phyloP scores from a whole-genome alignment of 441 rosid species.

The Manihot esculenta region DNA sequence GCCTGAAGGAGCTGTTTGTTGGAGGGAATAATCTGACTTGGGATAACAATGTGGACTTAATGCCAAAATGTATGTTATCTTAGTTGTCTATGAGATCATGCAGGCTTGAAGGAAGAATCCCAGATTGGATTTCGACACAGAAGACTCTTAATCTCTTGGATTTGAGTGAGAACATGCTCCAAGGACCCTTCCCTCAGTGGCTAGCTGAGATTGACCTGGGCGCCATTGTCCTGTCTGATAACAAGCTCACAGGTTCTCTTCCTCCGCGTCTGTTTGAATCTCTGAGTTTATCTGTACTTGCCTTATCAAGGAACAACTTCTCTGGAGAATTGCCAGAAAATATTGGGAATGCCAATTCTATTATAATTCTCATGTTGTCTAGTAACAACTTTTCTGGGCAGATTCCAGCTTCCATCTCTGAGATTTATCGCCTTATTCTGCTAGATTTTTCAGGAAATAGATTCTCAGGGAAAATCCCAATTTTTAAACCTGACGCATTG shows the following conservation, averaged over 20 bases:
- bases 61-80: conserved; percentile 28
- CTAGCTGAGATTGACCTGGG: conserved; percentile 30
- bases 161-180: conserved; percentile 35
- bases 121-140: conserved; percentile 32
- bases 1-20: conserved; percentile 29
- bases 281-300: conserved; percentile 21
- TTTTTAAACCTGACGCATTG: conserved; percentile 16
- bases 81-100: conserved; percentile 31
- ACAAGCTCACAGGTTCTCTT: conserved; percentile 34
- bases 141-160: conserved; percentile 28
- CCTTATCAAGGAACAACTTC: conserved; percentile 34
- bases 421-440: conserved; percentile 31
- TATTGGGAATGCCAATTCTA: conserved; percentile 25
- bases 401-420: conserved; percentile 31
- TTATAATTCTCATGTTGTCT: conserved; percentile 27
- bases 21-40: conserved; percentile 36
- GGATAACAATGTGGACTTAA: conserved; percentile 22
- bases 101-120: conserved; percentile 30
- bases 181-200: conserved; percentile 33
- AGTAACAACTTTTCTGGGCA: conserved; percentile 33
- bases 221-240: conserved; percentile 30
- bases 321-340: conserved; percentile 34
- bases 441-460: conserved; percentile 27
- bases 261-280: conserved; percentile 27
- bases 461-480: conserved; percentile 31